Evolutionary conservation across 1,139 yeast species (phyloP).

Genomic region (Magnusiomyces clavatus): DNA sequence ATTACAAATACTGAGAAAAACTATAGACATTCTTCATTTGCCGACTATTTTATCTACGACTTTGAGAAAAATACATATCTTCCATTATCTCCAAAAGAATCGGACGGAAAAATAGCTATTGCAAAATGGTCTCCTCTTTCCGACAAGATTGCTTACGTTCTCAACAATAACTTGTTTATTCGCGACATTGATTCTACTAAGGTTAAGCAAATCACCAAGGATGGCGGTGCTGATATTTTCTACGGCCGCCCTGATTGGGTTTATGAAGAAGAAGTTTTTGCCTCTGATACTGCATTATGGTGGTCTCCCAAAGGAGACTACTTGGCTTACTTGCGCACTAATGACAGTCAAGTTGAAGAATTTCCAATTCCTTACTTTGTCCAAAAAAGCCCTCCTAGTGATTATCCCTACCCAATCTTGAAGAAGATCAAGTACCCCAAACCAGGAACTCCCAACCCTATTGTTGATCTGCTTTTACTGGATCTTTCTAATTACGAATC

Average conservation of each 20-base stretch:
- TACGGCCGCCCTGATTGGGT: constrained; percentile 97
- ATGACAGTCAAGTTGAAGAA: constrained; percentile 63
- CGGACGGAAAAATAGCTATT: constrained; percentile 35
- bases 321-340: constrained; percentile 55
- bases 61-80: constrained; percentile 31
- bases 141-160: constrained; percentile 56
- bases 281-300: constrained; percentile 64
- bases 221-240: constrained; percentile 58
- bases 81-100: constrained; percentile 36
- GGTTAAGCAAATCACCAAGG: constrained; percentile 47
- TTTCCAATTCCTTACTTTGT: constrained; percentile 60
- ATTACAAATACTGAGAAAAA: constrained; percentile 45
- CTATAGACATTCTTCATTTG: constrained; percentile 73
- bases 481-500: constrained; percentile 31
- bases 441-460: constrained; percentile 75
- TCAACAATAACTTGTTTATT: constrained; percentile 54
- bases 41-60: constrained; percentile 59
- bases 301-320: constrained; percentile 73
- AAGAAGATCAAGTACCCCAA: constrained; percentile 71
- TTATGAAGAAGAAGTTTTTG: constrained; percentile 85
- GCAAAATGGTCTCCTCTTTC: constrained; percentile 76
- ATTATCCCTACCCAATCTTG: constrained; percentile 51
- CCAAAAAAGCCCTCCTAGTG: constrained; percentile 29
- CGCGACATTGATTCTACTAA: constrained; percentile 26
- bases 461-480: constrained; percentile 43